Evolutionary conservation across 2,329 filamentous ascomycete genomes (phyloP).

Genomic region (Sclerotinia minor): DNA sequence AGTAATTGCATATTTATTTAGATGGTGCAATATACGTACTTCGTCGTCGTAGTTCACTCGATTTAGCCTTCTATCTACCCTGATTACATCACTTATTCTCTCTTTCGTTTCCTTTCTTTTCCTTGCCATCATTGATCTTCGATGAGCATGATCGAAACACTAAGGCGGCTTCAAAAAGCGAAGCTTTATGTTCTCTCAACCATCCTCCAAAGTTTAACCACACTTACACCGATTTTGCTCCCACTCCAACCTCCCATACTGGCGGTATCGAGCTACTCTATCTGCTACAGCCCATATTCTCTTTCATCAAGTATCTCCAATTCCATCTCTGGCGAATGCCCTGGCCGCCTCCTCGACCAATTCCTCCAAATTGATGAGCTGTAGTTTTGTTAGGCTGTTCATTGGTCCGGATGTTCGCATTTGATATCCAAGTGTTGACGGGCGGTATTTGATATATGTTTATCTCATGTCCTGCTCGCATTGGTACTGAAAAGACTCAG

Average conservation of each 20-base stretch:
- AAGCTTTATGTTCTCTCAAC: neutral
- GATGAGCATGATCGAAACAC: neutral
- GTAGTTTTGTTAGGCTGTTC: neutral
- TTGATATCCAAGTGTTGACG: neutral
- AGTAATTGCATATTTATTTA: neutral
- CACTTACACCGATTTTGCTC: neutral
- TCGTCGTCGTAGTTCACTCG: neutral
- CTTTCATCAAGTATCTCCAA: neutral
- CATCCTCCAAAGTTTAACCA: neutral
- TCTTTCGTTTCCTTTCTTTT: neutral
- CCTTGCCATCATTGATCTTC: neutral
- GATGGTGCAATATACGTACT: neutral
- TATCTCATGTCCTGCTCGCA: too few relatives aligned
- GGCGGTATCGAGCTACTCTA: neutral
- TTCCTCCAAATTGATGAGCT: neutral
- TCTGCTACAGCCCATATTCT: conserved; percentile 1
- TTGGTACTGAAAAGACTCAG: neutral
- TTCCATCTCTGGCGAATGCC: neutral
- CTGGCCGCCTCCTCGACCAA: neutral
- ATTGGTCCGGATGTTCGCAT: neutral
- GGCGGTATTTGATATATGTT: neutral
- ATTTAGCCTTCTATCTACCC: neutral
- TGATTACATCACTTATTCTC: neutral
- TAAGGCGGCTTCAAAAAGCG: neutral
- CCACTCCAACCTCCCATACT: neutral